Percentiles rank a stretch among this genome's conserved stretches.
Evolutionary conservation across 2,329 filamentous ascomycete species (phyloP).

Genomic region (Didymosphaeria variabile): DNA sequence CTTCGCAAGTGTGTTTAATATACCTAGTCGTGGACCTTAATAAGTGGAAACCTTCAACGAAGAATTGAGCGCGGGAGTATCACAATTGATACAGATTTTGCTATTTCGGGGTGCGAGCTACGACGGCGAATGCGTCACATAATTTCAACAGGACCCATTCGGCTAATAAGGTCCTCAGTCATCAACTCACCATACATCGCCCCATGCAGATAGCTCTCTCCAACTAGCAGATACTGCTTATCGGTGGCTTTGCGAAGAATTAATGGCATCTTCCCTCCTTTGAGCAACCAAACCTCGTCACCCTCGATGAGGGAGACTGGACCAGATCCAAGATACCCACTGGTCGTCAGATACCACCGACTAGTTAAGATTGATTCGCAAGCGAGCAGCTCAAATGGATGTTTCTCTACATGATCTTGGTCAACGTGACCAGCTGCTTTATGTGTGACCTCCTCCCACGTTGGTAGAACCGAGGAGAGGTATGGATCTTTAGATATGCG

Average conservation of each 20-base stretch:
- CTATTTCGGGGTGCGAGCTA: too few species aligned
- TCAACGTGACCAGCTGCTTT: neutral
- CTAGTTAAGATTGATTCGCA: neutral
- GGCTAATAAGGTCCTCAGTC: neutral
- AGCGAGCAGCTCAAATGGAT: constrained; percentile 7
- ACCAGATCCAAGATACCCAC: constrained; percentile 3
- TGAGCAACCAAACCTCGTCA: constrained; percentile 10
- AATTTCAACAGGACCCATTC: neutral
- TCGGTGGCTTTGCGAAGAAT: neutral
- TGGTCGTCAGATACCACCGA: constrained; percentile 3
- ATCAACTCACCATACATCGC: constrained; percentile 12
- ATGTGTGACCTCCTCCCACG: neutral
- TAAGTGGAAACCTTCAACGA: too few species aligned
- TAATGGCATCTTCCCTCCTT: constrained; percentile 3
- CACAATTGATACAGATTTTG: too few species aligned
- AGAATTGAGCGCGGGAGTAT: too few species aligned
- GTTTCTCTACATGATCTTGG: constrained; percentile 1
- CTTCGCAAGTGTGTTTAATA: too few species aligned
- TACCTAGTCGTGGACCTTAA: too few species aligned
- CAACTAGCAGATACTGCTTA: constrained; percentile 4
- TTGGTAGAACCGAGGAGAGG: constrained; percentile 2
- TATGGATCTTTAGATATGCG: neutral
- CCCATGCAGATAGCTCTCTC: constrained; percentile 11
- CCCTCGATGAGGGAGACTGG: neutral
- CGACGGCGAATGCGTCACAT: neutral